Evolutionary conservation across 768 basidiomycete species (phyloP).

Genomic region (Rhizopogon vesiculosus): DNA sequence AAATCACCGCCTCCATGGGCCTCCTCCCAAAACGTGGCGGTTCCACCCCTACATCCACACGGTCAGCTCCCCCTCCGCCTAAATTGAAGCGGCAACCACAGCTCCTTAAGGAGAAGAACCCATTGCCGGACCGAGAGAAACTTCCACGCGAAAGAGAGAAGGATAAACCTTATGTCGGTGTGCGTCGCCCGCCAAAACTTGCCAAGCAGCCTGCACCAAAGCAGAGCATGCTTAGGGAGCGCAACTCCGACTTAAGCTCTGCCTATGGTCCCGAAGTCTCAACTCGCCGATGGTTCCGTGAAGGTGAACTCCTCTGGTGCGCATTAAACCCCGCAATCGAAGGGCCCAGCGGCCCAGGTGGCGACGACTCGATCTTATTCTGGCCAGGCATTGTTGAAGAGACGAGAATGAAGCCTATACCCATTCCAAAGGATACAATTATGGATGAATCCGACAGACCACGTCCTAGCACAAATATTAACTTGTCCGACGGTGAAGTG

Average conservation of each 20-base stretch:
- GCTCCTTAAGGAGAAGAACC: neutral
- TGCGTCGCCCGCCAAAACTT: conserved; percentile 34
- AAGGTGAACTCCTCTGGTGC: conserved; percentile 72
- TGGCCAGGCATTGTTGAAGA: conserved; percentile 76
- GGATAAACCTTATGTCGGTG: conserved; percentile 34
- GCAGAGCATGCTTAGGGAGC: conserved; percentile 53
- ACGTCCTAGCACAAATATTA: neutral
- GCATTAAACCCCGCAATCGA: conserved; percentile 47
- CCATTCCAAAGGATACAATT: conserved; percentile 26
- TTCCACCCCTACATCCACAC: conserved; percentile 23
- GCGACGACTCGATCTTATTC: conserved; percentile 47
- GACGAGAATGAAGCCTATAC: conserved; percentile 41
- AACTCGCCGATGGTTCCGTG: conserved; percentile 58
- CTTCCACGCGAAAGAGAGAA: conserved; percentile 10
- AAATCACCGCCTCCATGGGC: conserved; percentile 61
- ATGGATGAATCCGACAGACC: neutral
- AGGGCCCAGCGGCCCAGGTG: conserved; percentile 23
- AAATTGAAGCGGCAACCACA: conserved; percentile 10
- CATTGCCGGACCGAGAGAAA: conserved; percentile 5
- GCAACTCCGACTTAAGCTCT: conserved; percentile 60
- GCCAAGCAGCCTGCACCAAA: conserved; percentile 35
- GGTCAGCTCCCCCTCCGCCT: conserved; percentile 14
- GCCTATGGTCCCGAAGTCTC: conserved; percentile 42
- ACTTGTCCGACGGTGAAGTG: conserved; percentile 18
- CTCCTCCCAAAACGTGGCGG: conserved; percentile 27